phyloP scores from a whole-genome alignment of 768 basidiomycete species.

The Kondoa subrosea region DNA sequence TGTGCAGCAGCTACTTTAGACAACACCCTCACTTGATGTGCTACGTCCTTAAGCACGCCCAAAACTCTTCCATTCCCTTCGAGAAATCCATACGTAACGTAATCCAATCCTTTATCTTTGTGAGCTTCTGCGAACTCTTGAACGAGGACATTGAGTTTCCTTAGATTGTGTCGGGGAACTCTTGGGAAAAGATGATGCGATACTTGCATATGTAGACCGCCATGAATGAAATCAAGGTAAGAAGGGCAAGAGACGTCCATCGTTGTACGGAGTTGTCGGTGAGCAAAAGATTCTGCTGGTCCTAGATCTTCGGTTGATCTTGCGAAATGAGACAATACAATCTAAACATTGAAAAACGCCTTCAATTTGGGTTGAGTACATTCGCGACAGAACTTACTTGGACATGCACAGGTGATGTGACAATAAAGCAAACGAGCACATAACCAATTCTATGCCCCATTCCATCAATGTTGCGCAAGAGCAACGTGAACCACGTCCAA shows the following conservation, averaged over 20 bases:
- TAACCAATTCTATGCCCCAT: conserved; percentile 57
- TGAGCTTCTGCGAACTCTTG: conserved; percentile 66
- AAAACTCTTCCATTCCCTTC: conserved; percentile 71
- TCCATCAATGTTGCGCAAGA: conserved; percentile 53
- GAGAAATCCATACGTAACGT: conserved; percentile 79
- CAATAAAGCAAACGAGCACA: conserved; percentile 65
- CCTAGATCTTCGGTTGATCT: conserved; percentile 73
- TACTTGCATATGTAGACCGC: conserved; percentile 93
- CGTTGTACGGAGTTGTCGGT: conserved; percentile 91
- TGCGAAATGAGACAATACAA: conserved; percentile 92
- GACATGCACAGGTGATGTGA: conserved; percentile 79
- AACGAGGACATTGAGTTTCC: conserved; percentile 61
- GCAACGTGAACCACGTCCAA: conserved; percentile 64
- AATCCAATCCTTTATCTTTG: conserved; percentile 47
- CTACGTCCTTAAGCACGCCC: conserved; percentile 64
- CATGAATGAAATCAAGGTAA: conserved; percentile 73
- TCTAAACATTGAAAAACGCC: conserved; percentile 33
- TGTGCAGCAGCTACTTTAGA: conserved; percentile 64
- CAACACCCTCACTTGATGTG: conserved; percentile 68
- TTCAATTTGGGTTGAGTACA: neutral
- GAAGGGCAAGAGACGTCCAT: conserved; percentile 80
- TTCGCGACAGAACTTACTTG: conserved; percentile 48
- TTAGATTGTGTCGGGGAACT: conserved; percentile 80
- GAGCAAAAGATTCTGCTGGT: conserved; percentile 74
- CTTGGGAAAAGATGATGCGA: conserved; percentile 84